Conservation (phyloP, 306 rosid genomes). For the Dalbergia cochinchinensis region DNA sequence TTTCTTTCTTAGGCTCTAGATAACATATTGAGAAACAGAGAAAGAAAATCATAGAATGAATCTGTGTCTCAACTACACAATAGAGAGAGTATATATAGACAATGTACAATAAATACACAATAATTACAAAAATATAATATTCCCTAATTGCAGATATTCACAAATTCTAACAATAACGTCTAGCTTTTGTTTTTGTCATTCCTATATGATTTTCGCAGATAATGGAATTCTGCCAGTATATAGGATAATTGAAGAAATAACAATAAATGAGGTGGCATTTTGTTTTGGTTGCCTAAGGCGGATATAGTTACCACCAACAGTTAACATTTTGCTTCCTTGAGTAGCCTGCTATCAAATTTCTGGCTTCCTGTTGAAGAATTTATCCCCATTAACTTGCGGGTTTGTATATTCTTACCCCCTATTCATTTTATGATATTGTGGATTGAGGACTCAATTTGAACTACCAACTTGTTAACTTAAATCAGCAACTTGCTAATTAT, state of each 20-base stretch:
- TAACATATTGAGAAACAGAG: no score
- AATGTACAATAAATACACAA: no score
- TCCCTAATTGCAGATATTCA: no score
- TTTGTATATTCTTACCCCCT: constrained; percentile 2
- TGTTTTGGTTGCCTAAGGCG: constrained; percentile 28
- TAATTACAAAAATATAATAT: no score
- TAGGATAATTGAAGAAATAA: constrained; percentile 1
- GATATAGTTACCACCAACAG: neutral
- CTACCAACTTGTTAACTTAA: neutral
- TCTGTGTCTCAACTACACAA: no score
- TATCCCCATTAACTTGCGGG: neutral
- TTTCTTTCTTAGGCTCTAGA: no score
- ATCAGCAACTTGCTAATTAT: constrained; percentile 11
- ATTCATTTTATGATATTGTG: neutral
- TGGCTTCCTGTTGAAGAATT: constrained; percentile 9
- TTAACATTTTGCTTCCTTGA: constrained; percentile 37
- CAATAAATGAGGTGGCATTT: constrained; percentile 2
- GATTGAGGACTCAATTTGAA: constrained; percentile 17
- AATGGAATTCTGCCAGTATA: constrained; percentile 2
- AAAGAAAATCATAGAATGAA: no score
- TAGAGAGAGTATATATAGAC: no score
- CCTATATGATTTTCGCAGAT: neutral
- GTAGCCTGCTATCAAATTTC: neutral
- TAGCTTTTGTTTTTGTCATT: constrained; percentile 21
- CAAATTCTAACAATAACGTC: no score